Evolutionary conservation across 106 monocot genomes (phyloP).

Genomic region (Chionographis japonica): DNA sequence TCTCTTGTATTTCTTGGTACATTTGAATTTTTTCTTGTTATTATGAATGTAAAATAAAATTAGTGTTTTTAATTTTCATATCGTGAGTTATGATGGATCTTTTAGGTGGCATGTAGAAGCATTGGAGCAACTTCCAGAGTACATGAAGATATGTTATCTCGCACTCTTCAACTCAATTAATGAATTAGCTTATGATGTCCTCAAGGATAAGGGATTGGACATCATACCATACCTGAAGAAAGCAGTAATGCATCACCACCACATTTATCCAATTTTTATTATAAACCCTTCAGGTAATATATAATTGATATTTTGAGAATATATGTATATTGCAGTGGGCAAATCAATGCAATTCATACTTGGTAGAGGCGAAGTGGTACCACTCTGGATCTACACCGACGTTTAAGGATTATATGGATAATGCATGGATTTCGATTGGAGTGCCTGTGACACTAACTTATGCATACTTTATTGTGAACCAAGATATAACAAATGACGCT

Average conservation of each 20-base stretch:
- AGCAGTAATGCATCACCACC: background rate
- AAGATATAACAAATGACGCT: no score
- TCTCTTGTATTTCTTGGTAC: background rate
- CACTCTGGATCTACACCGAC: background rate
- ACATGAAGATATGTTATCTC: conserved; percentile 7
- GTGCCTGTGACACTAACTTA: no score
- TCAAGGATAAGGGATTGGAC: conserved; percentile 1
- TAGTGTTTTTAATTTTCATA: background rate
- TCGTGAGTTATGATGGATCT: background rate
- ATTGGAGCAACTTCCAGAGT: conserved; percentile 2
- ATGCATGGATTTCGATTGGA: no score
- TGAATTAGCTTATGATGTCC: background rate
- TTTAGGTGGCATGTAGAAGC: conserved; percentile 8
- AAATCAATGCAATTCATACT: conserved; percentile 1
- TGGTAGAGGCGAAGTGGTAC: conserved; percentile 13
- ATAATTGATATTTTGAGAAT: background rate
- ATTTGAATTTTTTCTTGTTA: background rate
- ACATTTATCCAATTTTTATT: background rate
- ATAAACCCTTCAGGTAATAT: background rate
- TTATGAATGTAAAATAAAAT: background rate
- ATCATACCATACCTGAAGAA: conserved; percentile 3
- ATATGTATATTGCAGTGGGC: conserved; percentile 1
- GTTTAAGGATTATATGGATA: no score
- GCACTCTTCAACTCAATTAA: conserved; percentile 6
- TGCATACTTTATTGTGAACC: no score